Conservation (phyloP, 768 basidiomycete genomes). For the Kwoniella sp. region DNA sequence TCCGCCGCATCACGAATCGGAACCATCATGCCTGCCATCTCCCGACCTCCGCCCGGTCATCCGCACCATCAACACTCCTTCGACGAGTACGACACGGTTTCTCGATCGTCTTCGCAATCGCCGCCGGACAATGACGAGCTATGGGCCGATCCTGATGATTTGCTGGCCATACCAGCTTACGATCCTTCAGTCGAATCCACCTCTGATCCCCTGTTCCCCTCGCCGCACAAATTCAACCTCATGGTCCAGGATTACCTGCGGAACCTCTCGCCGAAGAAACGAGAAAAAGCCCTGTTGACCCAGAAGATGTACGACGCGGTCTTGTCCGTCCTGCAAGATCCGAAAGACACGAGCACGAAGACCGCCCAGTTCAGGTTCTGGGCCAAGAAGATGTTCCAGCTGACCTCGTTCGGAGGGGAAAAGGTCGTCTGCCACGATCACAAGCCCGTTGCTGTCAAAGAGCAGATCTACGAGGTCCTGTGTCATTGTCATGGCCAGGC, state of each 20-base stretch:
- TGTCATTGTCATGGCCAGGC: slow-evolving; percentile 70
- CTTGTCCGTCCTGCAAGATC: slow-evolving; percentile 68
- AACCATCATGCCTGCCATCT: slow-evolving; percentile 9
- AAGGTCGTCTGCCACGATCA: slow-evolving; percentile 71
- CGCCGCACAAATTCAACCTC: slow-evolving; percentile 65
- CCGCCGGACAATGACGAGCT: slow-evolving; percentile 16
- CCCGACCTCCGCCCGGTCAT: slow-evolving; percentile 16
- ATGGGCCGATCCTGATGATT: slow-evolving; percentile 19
- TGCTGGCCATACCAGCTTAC: slow-evolving; percentile 20
- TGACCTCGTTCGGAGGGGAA: slow-evolving; percentile 36
- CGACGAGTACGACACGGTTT: slow-evolving; percentile 16
- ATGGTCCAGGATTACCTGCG: slow-evolving; percentile 66
- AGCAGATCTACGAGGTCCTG: slow-evolving; percentile 76
- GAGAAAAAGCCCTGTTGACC: slow-evolving; percentile 73
- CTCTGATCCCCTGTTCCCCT: slow-evolving; percentile 60
- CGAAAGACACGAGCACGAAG: slow-evolving; percentile 59
- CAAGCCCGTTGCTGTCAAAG: slow-evolving; percentile 73
- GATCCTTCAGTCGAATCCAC: slow-evolving; percentile 14
- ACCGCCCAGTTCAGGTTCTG: slow-evolving; percentile 78
- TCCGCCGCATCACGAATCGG: neutral
- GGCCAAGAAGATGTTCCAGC: slow-evolving; percentile 76
- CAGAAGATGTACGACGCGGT: slow-evolving; percentile 72
- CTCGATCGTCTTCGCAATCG: slow-evolving; percentile 19
- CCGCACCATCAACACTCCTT: slow-evolving; percentile 3
- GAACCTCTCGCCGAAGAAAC: slow-evolving; percentile 64